Percentiles rank a stretch among this genome's conserved stretches.
phyloP scores from a whole-genome alignment of 2,329 filamentous ascomycete genomes.

The Exophiala xenobiotica region DNA sequence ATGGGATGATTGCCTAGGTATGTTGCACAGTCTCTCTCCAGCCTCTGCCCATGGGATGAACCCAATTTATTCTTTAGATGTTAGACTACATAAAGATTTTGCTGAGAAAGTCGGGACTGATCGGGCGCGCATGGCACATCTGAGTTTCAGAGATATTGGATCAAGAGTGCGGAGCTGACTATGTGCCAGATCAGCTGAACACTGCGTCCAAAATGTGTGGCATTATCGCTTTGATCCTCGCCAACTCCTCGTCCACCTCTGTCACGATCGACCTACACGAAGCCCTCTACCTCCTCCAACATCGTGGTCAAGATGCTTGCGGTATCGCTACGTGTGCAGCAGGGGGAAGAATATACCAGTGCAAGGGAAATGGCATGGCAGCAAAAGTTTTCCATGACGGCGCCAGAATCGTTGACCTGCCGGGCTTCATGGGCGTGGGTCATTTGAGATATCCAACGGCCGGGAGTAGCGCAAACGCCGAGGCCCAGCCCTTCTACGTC shows the following conservation, averaged over 20 bases:
- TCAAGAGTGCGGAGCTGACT: slow-evolving; percentile 9
- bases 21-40: background rate
- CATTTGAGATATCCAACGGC: slow-evolving; percentile 89
- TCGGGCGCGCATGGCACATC: slow-evolving; percentile 7
- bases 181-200: background rate
- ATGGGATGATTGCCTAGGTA: too few species aligned
- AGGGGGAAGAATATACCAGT: slow-evolving; percentile 80
- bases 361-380: slow-evolving; percentile 88
- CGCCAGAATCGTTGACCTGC: slow-evolving; percentile 68
- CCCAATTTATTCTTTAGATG: slow-evolving; percentile 45
- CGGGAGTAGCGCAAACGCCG: slow-evolving; percentile 77
- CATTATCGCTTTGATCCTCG: slow-evolving; percentile 61
- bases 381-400: slow-evolving; percentile 82
- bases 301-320: slow-evolving; percentile 83
- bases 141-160: background rate
- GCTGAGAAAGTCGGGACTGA: slow-evolving; percentile 24
- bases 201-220: slow-evolving; percentile 57
- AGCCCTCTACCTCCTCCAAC: slow-evolving; percentile 68
- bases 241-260: slow-evolving; percentile 49
- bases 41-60: slow-evolving; percentile 39
- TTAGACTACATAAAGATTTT: slow-evolving; percentile 49
- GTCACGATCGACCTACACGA: slow-evolving; percentile 69
- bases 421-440: slow-evolving; percentile 81
- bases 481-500: slow-evolving; percentile 91
- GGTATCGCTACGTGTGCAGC: slow-evolving; percentile 74